Base-by-base conservation (phyloP, 2,329 filamentous ascomycete genomes). In the Fusarium sp. region DNA sequence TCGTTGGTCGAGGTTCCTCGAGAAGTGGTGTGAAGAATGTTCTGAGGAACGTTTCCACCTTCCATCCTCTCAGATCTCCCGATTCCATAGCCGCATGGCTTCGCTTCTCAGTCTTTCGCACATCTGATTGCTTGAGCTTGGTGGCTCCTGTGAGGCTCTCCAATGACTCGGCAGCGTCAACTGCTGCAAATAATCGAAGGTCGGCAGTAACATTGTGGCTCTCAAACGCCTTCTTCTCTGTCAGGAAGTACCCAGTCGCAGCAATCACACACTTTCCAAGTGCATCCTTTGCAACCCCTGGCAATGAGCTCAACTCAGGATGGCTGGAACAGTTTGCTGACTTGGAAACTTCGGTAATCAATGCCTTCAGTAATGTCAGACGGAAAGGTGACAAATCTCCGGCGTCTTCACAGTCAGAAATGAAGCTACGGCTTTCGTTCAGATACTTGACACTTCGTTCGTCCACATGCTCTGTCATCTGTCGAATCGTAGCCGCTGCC, bases 401-500 rank as follows among this genome's bases (percentile, higher is more conserved):
- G 10, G 72, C 65, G 10, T 69, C 63, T 8, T 73, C 71, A 30
- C 72, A 77, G 16, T 71, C 63, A 4, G 70, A 68, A 23, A 78
- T 59, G 46, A 81, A 78, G 4, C 60, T 55, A 11, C 62, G 67
- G 10, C 74, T 70, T 37, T 76, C 73, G 16, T 72, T 64, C 47
- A 85, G 80, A 56, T 83, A 84, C n/a, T 75, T 73, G 18, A 76
- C 57, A 48, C 83, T 83, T 66, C 82, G 78, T 18, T 83, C 80
- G 9, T 83, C 82, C 21, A 80, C 74, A 50, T 82, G 79, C 3
- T 80, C 79, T 3, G 79, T 75, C 82, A 85, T 85, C 70, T 85
- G 83, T 41, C 77, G 81, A 32, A 82, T 71, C 3, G 77, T 78
- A 12, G 73, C 66, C 11, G 72, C 74, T 3, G 79, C 76, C 74